These are phyloP conservation scores for Tuber indicum DNA, from an alignment of 495 filamentous ascomycete genomes.

Conservation along the genomic window DNA sequence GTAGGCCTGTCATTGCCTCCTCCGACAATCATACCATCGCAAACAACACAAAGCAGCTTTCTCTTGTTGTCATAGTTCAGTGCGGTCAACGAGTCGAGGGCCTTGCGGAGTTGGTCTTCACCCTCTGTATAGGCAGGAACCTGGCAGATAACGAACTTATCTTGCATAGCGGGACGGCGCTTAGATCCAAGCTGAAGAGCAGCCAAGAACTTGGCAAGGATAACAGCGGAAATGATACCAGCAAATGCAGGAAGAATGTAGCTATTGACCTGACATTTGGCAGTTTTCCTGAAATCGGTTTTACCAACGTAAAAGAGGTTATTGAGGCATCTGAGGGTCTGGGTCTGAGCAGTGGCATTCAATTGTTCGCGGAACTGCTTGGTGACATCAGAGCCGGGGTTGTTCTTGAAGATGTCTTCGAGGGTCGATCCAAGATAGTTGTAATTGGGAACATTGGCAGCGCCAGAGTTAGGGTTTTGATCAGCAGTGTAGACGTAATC, in stretches of 20 bases:
- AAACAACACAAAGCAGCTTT: slow-evolving; percentile 88
- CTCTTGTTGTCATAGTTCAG: slow-evolving; percentile 96
- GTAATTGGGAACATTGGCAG: slow-evolving; percentile 49
- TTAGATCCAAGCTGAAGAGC: slow-evolving; percentile 92
- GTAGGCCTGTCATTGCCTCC: slow-evolving; percentile 94
- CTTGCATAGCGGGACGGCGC: slow-evolving; percentile 78
- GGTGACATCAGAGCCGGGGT: slow-evolving; percentile 73
- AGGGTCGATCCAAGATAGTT: slow-evolving; percentile 63
- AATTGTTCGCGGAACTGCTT: slow-evolving; percentile 48
- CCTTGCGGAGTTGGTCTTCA: slow-evolving; percentile 85
- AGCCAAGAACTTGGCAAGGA: slow-evolving; percentile 83
- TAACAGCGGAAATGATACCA: slow-evolving; percentile 69
- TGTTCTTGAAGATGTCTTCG: slow-evolving; percentile 59
- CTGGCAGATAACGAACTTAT: slow-evolving; percentile 98
- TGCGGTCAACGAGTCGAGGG: slow-evolving; percentile 86
- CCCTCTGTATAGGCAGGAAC: slow-evolving; percentile 97
- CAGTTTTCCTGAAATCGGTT: slow-evolving; percentile 70
- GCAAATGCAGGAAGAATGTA: slow-evolving; percentile 85
- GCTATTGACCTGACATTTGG: slow-evolving; percentile 81
- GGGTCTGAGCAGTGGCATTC: slow-evolving; percentile 43
- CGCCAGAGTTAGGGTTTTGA: slow-evolving; percentile 35
- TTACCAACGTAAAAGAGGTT: slow-evolving; percentile 77
- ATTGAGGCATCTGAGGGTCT: slow-evolving; percentile 67
- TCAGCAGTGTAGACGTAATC: slow-evolving; percentile 71
- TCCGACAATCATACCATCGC: slow-evolving; percentile 93